phyloP scores from a whole-genome alignment of 177 flowering plant species.

The Vitis hybrid region DNA sequence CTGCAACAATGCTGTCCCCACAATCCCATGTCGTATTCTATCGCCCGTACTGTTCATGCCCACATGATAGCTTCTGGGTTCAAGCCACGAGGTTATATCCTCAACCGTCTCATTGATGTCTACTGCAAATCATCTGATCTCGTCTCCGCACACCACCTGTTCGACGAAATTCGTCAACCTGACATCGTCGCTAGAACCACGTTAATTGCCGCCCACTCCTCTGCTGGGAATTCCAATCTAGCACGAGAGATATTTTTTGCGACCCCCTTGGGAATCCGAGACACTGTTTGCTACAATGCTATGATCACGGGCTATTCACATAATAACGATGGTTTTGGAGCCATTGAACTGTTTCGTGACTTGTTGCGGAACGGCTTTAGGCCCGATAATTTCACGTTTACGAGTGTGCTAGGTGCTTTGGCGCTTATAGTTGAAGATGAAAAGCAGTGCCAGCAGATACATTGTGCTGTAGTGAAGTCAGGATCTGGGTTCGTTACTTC shows the following conservation, averaged over 20 bases:
- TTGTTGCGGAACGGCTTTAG: slow-evolving; percentile 42
- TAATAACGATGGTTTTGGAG: slow-evolving; percentile 54
- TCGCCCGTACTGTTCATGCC: slow-evolving; percentile 46
- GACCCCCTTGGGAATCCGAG: slow-evolving; percentile 51
- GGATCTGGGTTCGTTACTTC: slow-evolving; percentile 49
- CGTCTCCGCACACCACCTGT: slow-evolving; percentile 48
- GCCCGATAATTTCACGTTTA: slow-evolving; percentile 61
- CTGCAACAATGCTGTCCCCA: slow-evolving; percentile 41
- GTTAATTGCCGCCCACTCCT: slow-evolving; percentile 54
- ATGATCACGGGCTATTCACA: slow-evolving; percentile 66
- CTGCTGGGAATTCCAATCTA: slow-evolving; percentile 28
- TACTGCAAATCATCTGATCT: slow-evolving; percentile 54
- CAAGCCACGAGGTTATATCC: slow-evolving; percentile 52
- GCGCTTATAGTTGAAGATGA: slow-evolving; percentile 44
- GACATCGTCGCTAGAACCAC: slow-evolving; percentile 68
- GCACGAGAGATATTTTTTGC: slow-evolving; percentile 44
- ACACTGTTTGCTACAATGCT: slow-evolving; percentile 64
- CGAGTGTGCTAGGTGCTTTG: slow-evolving; percentile 48
- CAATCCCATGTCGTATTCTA: slow-evolving; percentile 26
- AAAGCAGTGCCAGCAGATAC: slow-evolving; percentile 56
- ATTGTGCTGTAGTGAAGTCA: slow-evolving; percentile 53
- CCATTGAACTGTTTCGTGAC: slow-evolving; percentile 44
- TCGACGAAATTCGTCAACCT: slow-evolving; percentile 62
- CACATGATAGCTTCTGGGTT: slow-evolving; percentile 68
- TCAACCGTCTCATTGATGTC: slow-evolving; percentile 68